phyloP scores from a whole-genome alignment of 163 green algal species.

The Chlamydomonas reinhardtii region DNA sequence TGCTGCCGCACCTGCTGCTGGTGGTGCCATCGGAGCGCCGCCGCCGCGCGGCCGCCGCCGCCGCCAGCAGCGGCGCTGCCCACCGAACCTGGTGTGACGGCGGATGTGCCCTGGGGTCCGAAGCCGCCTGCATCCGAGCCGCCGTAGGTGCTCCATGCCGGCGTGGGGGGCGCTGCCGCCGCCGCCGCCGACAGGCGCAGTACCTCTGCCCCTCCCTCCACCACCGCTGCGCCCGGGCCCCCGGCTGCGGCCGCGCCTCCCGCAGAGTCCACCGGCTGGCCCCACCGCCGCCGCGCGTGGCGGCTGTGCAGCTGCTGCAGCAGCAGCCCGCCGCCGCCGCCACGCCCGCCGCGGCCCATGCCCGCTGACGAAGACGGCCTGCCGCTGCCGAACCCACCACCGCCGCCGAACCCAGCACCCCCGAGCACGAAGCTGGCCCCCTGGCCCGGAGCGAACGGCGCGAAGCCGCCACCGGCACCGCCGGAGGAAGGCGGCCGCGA shows the following conservation, averaged over 20 bases:
- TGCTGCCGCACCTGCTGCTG: neutral
- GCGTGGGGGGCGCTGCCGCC: neutral
- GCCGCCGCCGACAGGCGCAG: neutral
- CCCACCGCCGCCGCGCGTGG: conserved; percentile 22
- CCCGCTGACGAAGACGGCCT: neutral
- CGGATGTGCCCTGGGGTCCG: too few species aligned
- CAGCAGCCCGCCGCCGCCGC: neutral
- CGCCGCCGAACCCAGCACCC: too few species aligned
- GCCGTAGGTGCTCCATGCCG: neutral
- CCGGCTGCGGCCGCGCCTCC: neutral
- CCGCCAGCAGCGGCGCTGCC: neutral
- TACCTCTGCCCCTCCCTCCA: too few species aligned
- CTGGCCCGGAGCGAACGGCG: too few species aligned
- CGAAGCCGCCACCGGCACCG: too few species aligned
- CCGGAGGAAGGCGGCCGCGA: neutral
- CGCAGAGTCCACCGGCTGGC: neutral
- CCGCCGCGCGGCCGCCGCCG: neutral
- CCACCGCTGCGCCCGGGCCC: too few species aligned
- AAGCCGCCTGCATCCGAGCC: neutral
- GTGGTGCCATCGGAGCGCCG: neutral
- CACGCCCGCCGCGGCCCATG: neutral
- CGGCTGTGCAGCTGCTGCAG: conserved; percentile 37
- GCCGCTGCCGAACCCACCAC: neutral
- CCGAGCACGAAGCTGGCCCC: too few species aligned
- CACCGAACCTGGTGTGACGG: neutral